Conservation (phyloP, 345 rosid genomes). For the Kandelia obovata region DNA sequence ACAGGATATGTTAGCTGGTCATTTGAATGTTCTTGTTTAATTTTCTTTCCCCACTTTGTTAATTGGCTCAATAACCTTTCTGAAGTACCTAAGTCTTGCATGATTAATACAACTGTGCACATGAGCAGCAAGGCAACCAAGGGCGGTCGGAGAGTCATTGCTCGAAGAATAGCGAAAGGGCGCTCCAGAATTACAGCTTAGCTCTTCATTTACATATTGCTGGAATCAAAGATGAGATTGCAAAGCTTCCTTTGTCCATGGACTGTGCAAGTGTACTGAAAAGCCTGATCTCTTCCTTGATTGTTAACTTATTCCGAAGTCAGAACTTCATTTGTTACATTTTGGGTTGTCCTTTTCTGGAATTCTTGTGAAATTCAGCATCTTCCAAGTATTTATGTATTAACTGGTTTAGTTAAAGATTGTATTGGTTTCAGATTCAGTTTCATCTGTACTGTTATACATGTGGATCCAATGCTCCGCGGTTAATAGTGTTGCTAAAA, state of each 20-base stretch:
- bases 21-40: neutral
- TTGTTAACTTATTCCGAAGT: neutral
- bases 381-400: too few species aligned
- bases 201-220: neutral
- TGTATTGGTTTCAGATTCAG: too few species aligned
- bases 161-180: slow-evolving; percentile 94
- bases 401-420: too few species aligned
- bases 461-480: too few species aligned
- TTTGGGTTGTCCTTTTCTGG: too few species aligned
- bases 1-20: neutral
- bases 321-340: too few species aligned
- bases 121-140: slow-evolving; percentile 87
- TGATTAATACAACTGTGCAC: slow-evolving; percentile 20
- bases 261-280: neutral
- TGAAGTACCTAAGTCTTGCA: neutral
- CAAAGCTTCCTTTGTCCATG: neutral
- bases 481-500: too few species aligned
- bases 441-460: too few species aligned
- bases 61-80: neutral
- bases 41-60: neutral
- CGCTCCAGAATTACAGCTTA: slow-evolving; percentile 85
- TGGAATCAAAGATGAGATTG: neutral
- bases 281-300: neutral
- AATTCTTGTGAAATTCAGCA: too few species aligned
- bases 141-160: slow-evolving; percentile 95